Percentiles rank a stretch among this genome's conserved stretches.
phyloP scores from a whole-genome alignment of 208 protist species.

The Crithidia thermophila region DNA sequence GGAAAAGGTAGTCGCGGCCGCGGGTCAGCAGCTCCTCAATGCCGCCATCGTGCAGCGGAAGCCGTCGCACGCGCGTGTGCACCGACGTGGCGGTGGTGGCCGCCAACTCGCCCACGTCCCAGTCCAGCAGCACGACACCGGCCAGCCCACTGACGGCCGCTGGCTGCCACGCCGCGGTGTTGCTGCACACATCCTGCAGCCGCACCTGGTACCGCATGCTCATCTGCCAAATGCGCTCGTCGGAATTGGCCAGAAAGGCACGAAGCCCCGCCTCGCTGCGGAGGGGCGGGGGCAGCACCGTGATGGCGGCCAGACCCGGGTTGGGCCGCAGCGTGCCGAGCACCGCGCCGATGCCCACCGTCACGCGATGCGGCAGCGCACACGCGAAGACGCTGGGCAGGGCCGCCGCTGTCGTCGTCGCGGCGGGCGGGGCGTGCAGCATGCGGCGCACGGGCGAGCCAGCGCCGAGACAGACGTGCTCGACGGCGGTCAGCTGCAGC shows the following conservation, averaged over 20 bases:
- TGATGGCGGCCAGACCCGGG: constrained; percentile 30
- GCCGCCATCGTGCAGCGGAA: constrained; percentile 25
- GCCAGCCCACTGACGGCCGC: constrained; percentile 38
- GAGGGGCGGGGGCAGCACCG: constrained; percentile 18
- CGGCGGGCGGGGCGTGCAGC: constrained; percentile 4
- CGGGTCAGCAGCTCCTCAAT: constrained; percentile 22
- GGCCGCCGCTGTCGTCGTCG: neutral
- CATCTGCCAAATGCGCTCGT: constrained; percentile 64
- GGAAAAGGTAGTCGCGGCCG: constrained; percentile 34
- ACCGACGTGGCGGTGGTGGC: neutral
- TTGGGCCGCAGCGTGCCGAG: constrained; percentile 73
- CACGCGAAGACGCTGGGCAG: constrained; percentile 13
- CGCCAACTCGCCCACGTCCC: constrained; percentile 33
- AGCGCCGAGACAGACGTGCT: constrained; percentile 53
- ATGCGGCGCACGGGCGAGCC: constrained; percentile 27
- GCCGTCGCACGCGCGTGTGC: constrained; percentile 1
- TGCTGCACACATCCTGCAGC: constrained; percentile 40
- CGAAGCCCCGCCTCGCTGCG: constrained; percentile 17
- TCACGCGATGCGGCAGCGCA: constrained; percentile 41
- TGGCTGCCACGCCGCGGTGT: constrained; percentile 35
- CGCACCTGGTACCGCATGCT: constrained; percentile 35
- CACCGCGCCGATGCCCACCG: constrained; percentile 61
- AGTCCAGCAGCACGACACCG: constrained; percentile 70
- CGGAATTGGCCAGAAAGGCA: constrained; percentile 50
- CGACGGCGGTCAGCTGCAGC: constrained; percentile 49